A percentile compares a stretch with the other conserved stretches of the same genome.
Conservation (phyloP, 306 rosid genomes). For the Prunus davidiana region DNA sequence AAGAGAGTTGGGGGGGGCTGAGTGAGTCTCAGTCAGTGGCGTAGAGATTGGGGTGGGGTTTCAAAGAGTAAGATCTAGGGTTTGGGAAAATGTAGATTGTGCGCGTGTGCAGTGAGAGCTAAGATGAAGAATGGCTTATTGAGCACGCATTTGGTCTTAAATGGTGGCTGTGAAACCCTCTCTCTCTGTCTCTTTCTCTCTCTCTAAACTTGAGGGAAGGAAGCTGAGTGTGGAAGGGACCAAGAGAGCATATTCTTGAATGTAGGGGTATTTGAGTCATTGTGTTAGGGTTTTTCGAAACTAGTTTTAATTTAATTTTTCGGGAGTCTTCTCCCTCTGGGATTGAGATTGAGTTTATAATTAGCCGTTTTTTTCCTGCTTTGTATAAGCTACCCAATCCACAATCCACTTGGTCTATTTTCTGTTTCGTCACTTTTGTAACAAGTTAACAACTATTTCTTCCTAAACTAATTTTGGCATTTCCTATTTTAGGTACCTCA, state of each 20-base stretch:
- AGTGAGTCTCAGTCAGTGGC: slow-evolving; percentile 32
- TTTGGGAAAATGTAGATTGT: background rate
- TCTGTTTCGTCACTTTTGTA: background rate
- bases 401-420: background rate
- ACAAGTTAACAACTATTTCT: slow-evolving; percentile 2
- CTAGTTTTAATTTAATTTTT: background rate
- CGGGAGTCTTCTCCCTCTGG: background rate
- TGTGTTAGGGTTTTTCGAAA: background rate
- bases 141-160: slow-evolving; percentile 60
- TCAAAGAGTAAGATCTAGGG: slow-evolving; percentile 1
- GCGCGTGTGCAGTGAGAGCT: slow-evolving; percentile 15
- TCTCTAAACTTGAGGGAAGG: slow-evolving; percentile 11
- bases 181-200: slow-evolving; percentile 18
- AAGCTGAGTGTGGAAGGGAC: slow-evolving; percentile 22
- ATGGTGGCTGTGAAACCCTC: slow-evolving; percentile 37
- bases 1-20: background rate
- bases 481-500: background rate
- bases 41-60: slow-evolving; percentile 31
- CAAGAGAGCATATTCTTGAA: slow-evolving; percentile 24
- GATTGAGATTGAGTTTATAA: background rate
- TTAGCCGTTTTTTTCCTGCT: no score
- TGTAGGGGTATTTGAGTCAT: slow-evolving; percentile 15
- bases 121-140: slow-evolving; percentile 34
- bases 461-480: background rate
- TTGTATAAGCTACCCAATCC: background rate